Base-by-base conservation (phyloP, 352 stramenopile species). In the Albugo laibachii region DNA sequence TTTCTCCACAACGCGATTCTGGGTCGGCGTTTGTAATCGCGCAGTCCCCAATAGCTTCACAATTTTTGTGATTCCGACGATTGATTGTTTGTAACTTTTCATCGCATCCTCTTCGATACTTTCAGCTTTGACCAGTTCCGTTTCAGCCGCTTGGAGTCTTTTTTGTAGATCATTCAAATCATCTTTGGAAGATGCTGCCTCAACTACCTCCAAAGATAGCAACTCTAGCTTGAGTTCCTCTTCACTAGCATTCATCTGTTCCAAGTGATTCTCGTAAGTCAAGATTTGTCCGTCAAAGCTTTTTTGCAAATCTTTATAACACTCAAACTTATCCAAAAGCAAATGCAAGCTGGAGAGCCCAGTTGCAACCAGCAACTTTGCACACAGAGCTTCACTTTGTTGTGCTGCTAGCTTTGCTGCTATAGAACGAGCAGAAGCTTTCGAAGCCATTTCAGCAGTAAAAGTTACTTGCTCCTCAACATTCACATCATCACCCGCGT, bases 271-370 rank as follows among this genome's bases (percentile, higher is more conserved):
- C 39, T 89, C 72, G 45, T 87, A 85, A n/a, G 84, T 57, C 55
- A 77, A 78, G 14, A 69, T 67, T 56, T 89, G 77, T 48, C 86
- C 74, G 42, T 87, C 77, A 43, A 89, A 83, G 49, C 74, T 84
- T 18, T 48, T 54, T 48, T 85, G 83, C 10, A 89, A 61, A 54
- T 85, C 74, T 43, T 85, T 75, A 38, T 71, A 70, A 19, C 70
- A 74, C 24, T 63, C 59, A 41, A 89, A 84, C 52, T 87, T 89
- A 15, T 89, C 66, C 8, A 83, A 55, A 37, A 89, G 82, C 16
- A 73, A 42, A 47, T 84, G 69, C 47, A 89, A 74, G 39, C 83
- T 81, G 5, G 69, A 71, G 47, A 76, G 79, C 5, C 77, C 77
- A 0, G 77, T 89, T 15, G 71, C 74, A 36, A 80, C 80, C 45